These are phyloP conservation scores for Phialemoniopsis sp. DNA, from an alignment of 2,329 filamentous ascomycete species.

Conservation along the genomic window DNA sequence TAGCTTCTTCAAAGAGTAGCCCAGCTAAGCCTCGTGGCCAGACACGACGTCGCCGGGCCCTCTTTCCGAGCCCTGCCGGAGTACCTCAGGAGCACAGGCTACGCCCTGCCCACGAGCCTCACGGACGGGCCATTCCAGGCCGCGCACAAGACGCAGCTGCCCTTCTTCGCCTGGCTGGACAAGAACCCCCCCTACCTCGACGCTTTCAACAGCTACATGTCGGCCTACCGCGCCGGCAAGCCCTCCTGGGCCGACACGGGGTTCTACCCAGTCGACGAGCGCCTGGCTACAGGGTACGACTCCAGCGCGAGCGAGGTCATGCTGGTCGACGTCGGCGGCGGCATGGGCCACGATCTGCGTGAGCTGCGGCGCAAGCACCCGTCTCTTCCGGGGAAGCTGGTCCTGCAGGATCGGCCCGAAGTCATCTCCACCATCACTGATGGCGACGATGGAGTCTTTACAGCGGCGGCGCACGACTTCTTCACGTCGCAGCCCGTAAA, in stretches of 20 bases:
- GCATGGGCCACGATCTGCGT: constrained; percentile 2
- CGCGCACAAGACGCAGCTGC: constrained; percentile 25
- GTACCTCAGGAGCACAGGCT: constrained; percentile 23
- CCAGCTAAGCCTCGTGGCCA: too few species aligned
- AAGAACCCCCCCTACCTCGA: constrained; percentile 26
- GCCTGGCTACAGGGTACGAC: constrained; percentile 2
- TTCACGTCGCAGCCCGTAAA: constrained; percentile 23
- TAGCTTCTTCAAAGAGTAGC: too few species aligned
- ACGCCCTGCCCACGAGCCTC: constrained; percentile 17
- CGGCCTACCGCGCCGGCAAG: constrained; percentile 29
- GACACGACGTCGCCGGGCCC: constrained; percentile 23
- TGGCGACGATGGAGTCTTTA: constrained; percentile 14
- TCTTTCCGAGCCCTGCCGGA: constrained; percentile 25
- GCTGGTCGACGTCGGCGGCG: constrained; percentile 14
- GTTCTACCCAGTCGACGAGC: constrained; percentile 11
- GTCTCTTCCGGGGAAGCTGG: constrained; percentile 18
- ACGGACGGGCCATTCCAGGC: constrained; percentile 23
- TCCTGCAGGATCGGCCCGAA: constrained; percentile 33
- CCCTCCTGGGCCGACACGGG: constrained; percentile 27
- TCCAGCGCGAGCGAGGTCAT: neutral
- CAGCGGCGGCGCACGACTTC: constrained; percentile 21
- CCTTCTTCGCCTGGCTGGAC: constrained; percentile 30
- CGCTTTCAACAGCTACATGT: constrained; percentile 29
- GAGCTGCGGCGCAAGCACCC: neutral
- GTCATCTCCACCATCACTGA: constrained; percentile 8